phyloP scores from a whole-genome alignment of 768 basidiomycete genomes.

The Lanmaoa rubissima region DNA sequence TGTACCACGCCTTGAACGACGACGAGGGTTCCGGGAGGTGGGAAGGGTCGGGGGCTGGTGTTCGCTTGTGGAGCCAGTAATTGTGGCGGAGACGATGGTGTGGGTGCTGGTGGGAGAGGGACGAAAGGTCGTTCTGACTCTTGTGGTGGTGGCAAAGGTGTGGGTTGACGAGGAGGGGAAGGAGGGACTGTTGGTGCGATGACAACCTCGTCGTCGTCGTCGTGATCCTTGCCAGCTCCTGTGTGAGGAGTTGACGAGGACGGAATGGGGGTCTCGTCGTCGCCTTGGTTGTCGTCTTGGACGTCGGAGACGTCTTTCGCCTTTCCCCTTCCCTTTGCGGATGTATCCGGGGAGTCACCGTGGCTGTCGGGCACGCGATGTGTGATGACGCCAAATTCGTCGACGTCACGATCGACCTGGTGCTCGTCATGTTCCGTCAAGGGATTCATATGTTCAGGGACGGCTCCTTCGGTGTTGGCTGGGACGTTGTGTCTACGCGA shows the following conservation, averaged over 20 bases:
- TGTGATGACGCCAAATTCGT: conserved; percentile 28
- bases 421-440: conserved; percentile 27
- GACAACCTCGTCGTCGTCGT: conserved; percentile 22
- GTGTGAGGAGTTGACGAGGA: conserved; percentile 22
- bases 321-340: conserved; percentile 39
- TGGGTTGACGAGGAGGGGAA: conserved; percentile 6
- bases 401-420: conserved; percentile 30
- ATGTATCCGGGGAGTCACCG: conserved; percentile 21
- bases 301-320: conserved; percentile 19
- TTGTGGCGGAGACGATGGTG: conserved; percentile 20
- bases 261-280: conserved; percentile 1
- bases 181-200: conserved; percentile 18
- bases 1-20: conserved; percentile 84
- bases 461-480: conserved; percentile 14
- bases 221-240: background rate
- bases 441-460: conserved; percentile 14
- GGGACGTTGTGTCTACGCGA: conserved; percentile 18
- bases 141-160: conserved; percentile 10
- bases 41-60: conserved; percentile 47
- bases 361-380: conserved; percentile 29
- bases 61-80: conserved; percentile 23
- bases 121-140: conserved; percentile 13
- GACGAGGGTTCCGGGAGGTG: conserved; percentile 74
- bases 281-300: conserved; percentile 4
- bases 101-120: conserved; percentile 12